These are phyloP conservation scores for Pyrenula aspistea DNA, from an alignment of 495 filamentous ascomycete genomes.

Conservation along the genomic window DNA sequence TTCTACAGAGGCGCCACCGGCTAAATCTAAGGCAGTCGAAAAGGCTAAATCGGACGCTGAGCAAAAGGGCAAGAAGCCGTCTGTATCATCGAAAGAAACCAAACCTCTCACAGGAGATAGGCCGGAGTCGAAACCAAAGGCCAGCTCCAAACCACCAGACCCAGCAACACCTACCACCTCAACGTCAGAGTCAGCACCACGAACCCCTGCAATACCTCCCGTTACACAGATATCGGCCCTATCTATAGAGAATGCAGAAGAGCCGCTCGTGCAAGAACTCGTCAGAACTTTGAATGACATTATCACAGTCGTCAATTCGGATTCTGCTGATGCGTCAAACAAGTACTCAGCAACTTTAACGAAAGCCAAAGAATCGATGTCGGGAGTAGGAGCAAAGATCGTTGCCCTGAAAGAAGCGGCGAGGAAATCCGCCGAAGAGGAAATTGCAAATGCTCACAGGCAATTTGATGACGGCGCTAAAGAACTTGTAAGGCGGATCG, in stretches of 20 bases:
- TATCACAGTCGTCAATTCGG: constrained; percentile 81
- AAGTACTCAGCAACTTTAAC: constrained; percentile 65
- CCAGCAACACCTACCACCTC: constrained; percentile 2
- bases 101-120: constrained; percentile 13
- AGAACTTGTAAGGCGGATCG: constrained; percentile 58
- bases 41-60: constrained; percentile 29
- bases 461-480: constrained; percentile 75
- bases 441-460: constrained; percentile 55
- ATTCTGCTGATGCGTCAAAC: constrained; percentile 44
- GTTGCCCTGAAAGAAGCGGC: constrained; percentile 51
- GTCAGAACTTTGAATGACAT: constrained; percentile 92
- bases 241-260: constrained; percentile 57
- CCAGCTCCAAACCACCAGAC: neutral
- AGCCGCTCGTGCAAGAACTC: constrained; percentile 84
- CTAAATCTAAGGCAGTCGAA: constrained; percentile 22
- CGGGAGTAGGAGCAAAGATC: constrained; percentile 64
- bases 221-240: constrained; percentile 62
- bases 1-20: constrained; percentile 20
- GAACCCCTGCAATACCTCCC: constrained; percentile 26
- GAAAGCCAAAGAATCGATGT: constrained; percentile 76
- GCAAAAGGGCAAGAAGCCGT: constrained; percentile 20
- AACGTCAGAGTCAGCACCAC: constrained; percentile 12
- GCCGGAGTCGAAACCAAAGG: constrained; percentile 15
- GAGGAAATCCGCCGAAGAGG: constrained; percentile 59
- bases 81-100: constrained; percentile 8